Evolutionary conservation across 352 stramenopile species (phyloP).

Genomic region (Globisporangium nunn): DNA sequence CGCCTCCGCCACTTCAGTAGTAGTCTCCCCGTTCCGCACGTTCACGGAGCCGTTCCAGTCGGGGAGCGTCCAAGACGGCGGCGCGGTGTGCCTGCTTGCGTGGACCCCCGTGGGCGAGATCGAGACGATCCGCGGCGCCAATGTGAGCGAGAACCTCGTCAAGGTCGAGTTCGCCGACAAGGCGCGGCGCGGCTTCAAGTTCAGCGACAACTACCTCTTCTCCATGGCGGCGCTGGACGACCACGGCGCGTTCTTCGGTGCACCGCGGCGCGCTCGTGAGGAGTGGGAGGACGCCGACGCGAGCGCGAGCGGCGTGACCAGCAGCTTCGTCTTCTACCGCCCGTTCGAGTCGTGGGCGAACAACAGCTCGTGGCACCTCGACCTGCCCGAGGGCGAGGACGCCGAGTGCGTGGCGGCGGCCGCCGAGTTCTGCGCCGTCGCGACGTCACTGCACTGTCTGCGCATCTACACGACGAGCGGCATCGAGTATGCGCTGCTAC

Average conservation of each 20-base stretch:
- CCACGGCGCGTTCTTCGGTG: slow-evolving; percentile 68
- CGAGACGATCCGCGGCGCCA: slow-evolving; percentile 63
- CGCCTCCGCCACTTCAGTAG: not conserved
- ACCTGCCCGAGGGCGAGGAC: slow-evolving; percentile 61
- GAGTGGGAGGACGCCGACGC: slow-evolving; percentile 51
- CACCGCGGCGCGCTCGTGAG: slow-evolving; percentile 48
- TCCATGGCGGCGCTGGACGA: slow-evolving; percentile 67
- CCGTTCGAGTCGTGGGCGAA: slow-evolving; percentile 79
- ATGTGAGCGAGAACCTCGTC: slow-evolving; percentile 62
- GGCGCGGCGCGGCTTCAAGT: slow-evolving; percentile 76
- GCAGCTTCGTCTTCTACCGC: slow-evolving; percentile 76
- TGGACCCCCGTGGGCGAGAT: slow-evolving; percentile 80
- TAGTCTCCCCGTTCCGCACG: slow-evolving; percentile 20
- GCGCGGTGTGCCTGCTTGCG: slow-evolving; percentile 44
- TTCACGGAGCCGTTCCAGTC: slow-evolving; percentile 63
- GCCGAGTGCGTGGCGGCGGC: slow-evolving; percentile 57
- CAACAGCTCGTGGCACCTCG: slow-evolving; percentile 75
- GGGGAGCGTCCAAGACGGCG: slow-evolving; percentile 35
- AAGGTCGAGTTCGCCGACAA: slow-evolving; percentile 83
- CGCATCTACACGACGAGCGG: slow-evolving; percentile 71
- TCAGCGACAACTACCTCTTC: slow-evolving; percentile 81
- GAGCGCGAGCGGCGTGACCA: slow-evolving; percentile 35
- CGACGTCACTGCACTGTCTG: slow-evolving; percentile 60
- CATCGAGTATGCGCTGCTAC: slow-evolving; percentile 51
- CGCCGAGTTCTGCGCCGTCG: slow-evolving; percentile 66